Conservation (phyloP, 371 early-diverging fungal genomes). For the Haplosporangium sp. region DNA sequence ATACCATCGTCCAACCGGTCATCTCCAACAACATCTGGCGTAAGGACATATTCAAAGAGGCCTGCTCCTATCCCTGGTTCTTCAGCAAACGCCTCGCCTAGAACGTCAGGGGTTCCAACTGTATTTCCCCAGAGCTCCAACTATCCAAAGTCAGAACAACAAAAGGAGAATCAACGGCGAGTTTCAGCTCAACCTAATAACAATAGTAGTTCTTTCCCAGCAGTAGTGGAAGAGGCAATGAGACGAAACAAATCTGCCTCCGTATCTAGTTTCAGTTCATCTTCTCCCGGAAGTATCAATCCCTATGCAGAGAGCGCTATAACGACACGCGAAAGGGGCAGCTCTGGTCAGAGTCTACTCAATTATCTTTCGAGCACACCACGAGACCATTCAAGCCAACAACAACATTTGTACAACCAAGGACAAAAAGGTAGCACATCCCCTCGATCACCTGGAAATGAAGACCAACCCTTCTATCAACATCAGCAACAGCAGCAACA, state of each 20-base stretch:
- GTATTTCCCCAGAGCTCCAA: neutral
- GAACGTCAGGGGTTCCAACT: slow-evolving; percentile 9
- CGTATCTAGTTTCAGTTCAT: slow-evolving; percentile 18
- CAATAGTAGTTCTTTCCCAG: slow-evolving; percentile 15
- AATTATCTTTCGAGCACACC: slow-evolving; percentile 7
- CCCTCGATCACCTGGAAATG: slow-evolving; percentile 7
- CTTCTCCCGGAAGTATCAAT: slow-evolving; percentile 9
- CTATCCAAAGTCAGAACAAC: slow-evolving; percentile 22
- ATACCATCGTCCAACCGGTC: neutral
- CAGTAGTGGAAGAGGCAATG: slow-evolving; percentile 35
- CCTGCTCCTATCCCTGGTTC: slow-evolving; percentile 24
- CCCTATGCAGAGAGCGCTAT: slow-evolving; percentile 18
- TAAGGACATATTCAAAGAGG: slow-evolving; percentile 27
- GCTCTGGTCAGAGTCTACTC: neutral
- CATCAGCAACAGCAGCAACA: slow-evolving; percentile 16
- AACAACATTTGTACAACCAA: slow-evolving; percentile 16
- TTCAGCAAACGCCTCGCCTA: slow-evolving; percentile 13
- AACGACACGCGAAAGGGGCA: neutral
- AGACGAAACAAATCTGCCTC: slow-evolving; percentile 23
- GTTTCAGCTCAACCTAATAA: slow-evolving; percentile 10
- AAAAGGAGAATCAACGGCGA: slow-evolving; percentile 22
- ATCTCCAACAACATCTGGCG: slow-evolving; percentile 7
- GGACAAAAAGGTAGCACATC: slow-evolving; percentile 19
- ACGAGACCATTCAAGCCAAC: slow-evolving; percentile 9
- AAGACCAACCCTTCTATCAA: slow-evolving; percentile 11